Conservation (phyloP, 1,139 yeast species). For the Zhuliangozyma parablackwelliae region DNA sequence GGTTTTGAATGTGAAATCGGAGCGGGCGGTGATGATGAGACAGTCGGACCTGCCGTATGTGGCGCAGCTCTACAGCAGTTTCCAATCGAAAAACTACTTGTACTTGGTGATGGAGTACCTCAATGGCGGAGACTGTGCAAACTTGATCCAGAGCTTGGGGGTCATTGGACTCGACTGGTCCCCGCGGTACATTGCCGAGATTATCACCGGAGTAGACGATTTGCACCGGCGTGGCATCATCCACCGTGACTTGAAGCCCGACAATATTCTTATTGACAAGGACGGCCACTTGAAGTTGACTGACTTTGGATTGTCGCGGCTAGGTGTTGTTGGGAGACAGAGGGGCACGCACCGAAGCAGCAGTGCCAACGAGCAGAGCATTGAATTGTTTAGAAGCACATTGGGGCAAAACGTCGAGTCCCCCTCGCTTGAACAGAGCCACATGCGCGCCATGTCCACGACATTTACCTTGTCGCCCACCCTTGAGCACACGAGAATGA, state of each 20-base stretch:
- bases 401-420: slow-evolving; percentile 26
- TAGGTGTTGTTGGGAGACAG: slow-evolving; percentile 87
- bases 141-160: slow-evolving; percentile 75
- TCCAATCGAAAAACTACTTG: slow-evolving; percentile 82
- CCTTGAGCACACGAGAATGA: slow-evolving; percentile 27
- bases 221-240: slow-evolving; percentile 85
- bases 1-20: slow-evolving; percentile 89
- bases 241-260: slow-evolving; percentile 94
- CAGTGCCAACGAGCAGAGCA: slow-evolving; percentile 42
- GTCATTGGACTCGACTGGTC: slow-evolving; percentile 87
- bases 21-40: slow-evolving; percentile 95
- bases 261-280: slow-evolving; percentile 80
- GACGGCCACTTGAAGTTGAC: slow-evolving; percentile 88
- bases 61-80: slow-evolving; percentile 82
- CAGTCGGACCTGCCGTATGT: slow-evolving; percentile 93
- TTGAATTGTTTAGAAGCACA: slow-evolving; percentile 37
- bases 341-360: slow-evolving; percentile 39
- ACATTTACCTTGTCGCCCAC: slow-evolving; percentile 48
- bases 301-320: slow-evolving; percentile 89
- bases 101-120: slow-evolving; percentile 95
- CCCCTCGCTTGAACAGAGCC: slow-evolving; percentile 21
- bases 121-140: slow-evolving; percentile 95
- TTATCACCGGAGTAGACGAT: slow-evolving; percentile 84
- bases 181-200: slow-evolving; percentile 80
- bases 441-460: slow-evolving; percentile 28